These are phyloP conservation scores for Camellia granthamiana DNA, from an alignment of 148 eudicot species.

Conservation along the genomic window DNA sequence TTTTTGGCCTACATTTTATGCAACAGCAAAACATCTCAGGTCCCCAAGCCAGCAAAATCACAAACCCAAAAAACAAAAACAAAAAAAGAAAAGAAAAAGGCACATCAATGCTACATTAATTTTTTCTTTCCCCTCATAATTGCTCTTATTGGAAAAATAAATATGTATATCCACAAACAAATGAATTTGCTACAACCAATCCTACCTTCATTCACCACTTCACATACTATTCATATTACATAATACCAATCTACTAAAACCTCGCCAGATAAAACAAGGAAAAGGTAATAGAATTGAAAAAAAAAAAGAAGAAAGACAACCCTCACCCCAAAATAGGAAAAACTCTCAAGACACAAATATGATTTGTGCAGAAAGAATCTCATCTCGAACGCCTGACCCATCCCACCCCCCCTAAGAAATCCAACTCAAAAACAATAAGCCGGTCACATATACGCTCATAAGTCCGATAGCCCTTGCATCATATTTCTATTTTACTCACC, in stretches of 20 bases:
- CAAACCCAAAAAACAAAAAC: background rate
- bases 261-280: slow-evolving; percentile 13
- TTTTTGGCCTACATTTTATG: background rate
- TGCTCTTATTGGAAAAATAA: slow-evolving; percentile 3
- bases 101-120: background rate
- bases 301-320: slow-evolving; percentile 5
- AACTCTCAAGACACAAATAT: slow-evolving; percentile 19
- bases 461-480: slow-evolving; percentile 41
- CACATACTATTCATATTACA: slow-evolving; percentile 41
- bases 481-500: slow-evolving; percentile 15
- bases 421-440: slow-evolving; percentile 26
- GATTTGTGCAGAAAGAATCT: slow-evolving; percentile 22
- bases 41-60: no score
- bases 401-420: slow-evolving; percentile 20
- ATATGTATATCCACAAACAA: slow-evolving; percentile 23
- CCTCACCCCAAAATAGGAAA: slow-evolving; percentile 15
- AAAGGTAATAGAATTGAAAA: slow-evolving; percentile 11
- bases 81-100: background rate
- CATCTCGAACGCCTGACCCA: slow-evolving; percentile 10
- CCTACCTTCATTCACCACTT: slow-evolving; percentile 15
- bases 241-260: slow-evolving; percentile 32
- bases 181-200: slow-evolving; percentile 23
- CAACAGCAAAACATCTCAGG: no score
- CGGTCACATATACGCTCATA: slow-evolving; percentile 23
- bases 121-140: background rate